Base-by-base conservation (phyloP, 192 early-diverging fungal species). In the Entophlyctis helioformis region DNA sequence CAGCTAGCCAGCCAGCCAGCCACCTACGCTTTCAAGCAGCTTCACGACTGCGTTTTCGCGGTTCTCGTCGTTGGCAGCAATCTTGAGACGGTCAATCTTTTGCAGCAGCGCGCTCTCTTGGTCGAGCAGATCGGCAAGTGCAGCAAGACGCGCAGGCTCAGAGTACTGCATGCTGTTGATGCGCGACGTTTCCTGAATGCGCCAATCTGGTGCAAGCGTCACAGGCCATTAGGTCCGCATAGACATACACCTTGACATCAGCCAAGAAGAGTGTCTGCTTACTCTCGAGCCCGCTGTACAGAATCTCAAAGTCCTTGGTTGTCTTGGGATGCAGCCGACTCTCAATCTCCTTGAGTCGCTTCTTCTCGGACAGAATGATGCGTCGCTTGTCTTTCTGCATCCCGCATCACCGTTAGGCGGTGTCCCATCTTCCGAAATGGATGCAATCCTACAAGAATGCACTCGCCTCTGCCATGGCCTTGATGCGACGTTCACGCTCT, bases 201-300 rank as follows among this genome's bases (percentile, higher is more conserved):
- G 50, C 74, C 74, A 77, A n/a, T 54, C 69, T 74, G 27, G 16
- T 25, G 11, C 28, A 1, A 33, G 15, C 20, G 26, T 15, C 12
- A 29, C 36, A 27, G 28, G 11, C n/a, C 10, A 36, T 20, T 16
- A 41, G 19, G 36, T 39, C 31, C 31, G 6, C 2, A 11, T 11
- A 11, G 6, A 11, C 29, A 13, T 25, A 39, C 1, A 28, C 16
- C n/a, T 21, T 39, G 27, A 15, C 13, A 24, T 63, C 9, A 21
- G 44, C 35, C 29, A 41, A 2, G 16, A 40, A 48, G 6, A 4
- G 6, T 8, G 29, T 31, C 6, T 31, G 29, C 62, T 48, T 46
- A 76, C 73, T 63, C 37, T 77, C 74, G 1, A 77, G 40, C 20
- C 74, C 74, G 39, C 59, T 73, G 46, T 77, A 77, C 21, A 77